Evolutionary conservation across 371 early-diverging fungal species (phyloP).

Genomic region (Actinomortierella wolfii): DNA sequence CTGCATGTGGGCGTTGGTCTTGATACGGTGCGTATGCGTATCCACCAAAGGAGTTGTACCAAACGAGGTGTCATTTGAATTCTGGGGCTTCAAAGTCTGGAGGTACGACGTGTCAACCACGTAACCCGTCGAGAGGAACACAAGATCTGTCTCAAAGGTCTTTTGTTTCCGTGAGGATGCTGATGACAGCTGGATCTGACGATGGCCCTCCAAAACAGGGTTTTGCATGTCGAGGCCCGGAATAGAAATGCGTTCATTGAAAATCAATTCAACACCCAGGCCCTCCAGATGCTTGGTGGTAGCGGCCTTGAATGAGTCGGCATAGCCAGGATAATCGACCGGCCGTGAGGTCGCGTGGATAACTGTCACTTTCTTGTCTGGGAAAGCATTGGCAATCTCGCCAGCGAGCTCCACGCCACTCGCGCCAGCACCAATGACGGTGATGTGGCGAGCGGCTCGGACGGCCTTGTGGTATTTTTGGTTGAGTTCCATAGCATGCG

Average conservation of each 20-base stretch:
- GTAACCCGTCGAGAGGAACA: constrained; percentile 53
- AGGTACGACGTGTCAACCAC: constrained; percentile 50
- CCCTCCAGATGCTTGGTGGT: constrained; percentile 53
- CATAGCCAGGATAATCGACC: constrained; percentile 50
- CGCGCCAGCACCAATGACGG: constrained; percentile 70
- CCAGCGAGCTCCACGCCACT: constrained; percentile 71
- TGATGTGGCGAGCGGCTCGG: constrained; percentile 53
- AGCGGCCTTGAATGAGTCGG: constrained; percentile 50
- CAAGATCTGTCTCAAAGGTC: constrained; percentile 50
- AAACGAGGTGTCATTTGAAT: constrained; percentile 12
- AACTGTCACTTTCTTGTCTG: constrained; percentile 59
- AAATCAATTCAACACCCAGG: constrained; percentile 67
- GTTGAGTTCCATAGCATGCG: constrained; percentile 34
- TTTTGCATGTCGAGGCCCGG: constrained; percentile 28
- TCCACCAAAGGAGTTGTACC: constrained; percentile 26
- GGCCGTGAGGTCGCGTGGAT: constrained; percentile 49
- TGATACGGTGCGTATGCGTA: constrained; percentile 44
- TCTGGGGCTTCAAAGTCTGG: constrained; percentile 49
- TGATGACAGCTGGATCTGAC: constrained; percentile 45
- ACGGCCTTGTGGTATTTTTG: constrained; percentile 51
- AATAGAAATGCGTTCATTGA: constrained; percentile 59
- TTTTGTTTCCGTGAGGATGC: constrained; percentile 35
- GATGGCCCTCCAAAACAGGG: constrained; percentile 28
- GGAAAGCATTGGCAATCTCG: constrained; percentile 56
- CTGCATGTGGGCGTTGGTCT: constrained; percentile 66